Evolutionary conservation across 257 asterid genomes (phyloP).

Genomic region (Agastache rugosa): DNA sequence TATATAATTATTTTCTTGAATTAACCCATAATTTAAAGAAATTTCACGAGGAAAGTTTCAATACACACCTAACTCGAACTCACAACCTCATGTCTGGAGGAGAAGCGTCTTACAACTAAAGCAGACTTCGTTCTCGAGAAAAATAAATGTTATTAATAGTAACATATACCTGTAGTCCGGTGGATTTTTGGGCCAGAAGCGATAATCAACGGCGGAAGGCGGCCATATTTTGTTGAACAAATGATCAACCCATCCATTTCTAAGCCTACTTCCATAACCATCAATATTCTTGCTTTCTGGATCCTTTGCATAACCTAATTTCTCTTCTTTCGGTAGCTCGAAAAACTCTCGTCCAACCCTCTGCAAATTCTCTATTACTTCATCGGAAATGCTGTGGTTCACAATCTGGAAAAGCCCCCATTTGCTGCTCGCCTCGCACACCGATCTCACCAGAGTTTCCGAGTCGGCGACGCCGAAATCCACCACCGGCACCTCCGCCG

Average conservation of each 20-base stretch:
- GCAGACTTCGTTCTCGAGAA: too few species aligned
- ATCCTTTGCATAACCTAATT: constrained; percentile 41
- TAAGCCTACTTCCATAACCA: constrained; percentile 61
- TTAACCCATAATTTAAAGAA: too few species aligned
- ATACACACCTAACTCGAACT: too few species aligned
- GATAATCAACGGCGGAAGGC: constrained; percentile 51
- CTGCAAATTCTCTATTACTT: constrained; percentile 43
- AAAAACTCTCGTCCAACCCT: constrained; percentile 50
- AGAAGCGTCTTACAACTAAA: too few species aligned
- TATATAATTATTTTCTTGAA: too few species aligned
- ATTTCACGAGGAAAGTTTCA: too few species aligned
- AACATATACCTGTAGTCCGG: constrained; percentile 62
- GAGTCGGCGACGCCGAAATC: constrained; percentile 34
- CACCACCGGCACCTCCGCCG: constrained; percentile 46
- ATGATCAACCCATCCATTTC: constrained; percentile 75
- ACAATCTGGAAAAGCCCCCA: constrained; percentile 59
- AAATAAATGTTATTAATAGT: too few species aligned
- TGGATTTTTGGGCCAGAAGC: constrained; percentile 69
- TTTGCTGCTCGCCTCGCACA: constrained; percentile 40
- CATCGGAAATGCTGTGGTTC: constrained; percentile 51
- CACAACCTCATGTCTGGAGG: too few species aligned
- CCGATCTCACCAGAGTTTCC: constrained; percentile 12
- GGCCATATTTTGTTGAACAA: constrained; percentile 66
- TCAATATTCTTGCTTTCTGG: constrained; percentile 46
- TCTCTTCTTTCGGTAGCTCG: constrained; percentile 49